A percentile compares a stretch with the other conserved stretches of the same genome.
phyloP scores from a whole-genome alignment of 306 rosid species.

The Castanopsis chinensis region DNA sequence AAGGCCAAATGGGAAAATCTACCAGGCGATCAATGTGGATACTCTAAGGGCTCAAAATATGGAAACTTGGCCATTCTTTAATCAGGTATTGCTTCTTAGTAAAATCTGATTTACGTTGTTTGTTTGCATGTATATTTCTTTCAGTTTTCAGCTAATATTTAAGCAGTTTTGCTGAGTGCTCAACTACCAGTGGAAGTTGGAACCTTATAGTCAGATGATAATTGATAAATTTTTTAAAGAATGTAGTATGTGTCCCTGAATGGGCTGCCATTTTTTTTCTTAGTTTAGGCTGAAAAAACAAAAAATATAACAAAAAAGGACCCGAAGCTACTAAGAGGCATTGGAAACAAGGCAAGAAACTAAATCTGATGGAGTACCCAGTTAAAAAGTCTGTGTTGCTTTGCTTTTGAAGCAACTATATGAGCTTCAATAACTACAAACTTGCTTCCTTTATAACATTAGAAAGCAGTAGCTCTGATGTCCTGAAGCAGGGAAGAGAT shows the following conservation, averaged over 20 bases:
- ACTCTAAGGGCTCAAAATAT: background rate
- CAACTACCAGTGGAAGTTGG: background rate
- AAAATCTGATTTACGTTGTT: background rate
- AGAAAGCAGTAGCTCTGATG: background rate
- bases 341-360: no score
- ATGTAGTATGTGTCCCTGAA: background rate
- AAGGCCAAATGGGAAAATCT: background rate
- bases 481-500: background rate
- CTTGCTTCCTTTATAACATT: background rate
- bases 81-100: background rate
- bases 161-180: background rate
- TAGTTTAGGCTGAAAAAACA: background rate
- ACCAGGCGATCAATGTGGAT: background rate
- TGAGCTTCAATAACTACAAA: background rate
- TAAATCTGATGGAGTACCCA: no score
- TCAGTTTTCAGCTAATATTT: background rate
- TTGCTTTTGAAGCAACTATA: background rate
- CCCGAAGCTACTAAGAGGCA: no score
- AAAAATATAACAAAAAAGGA: background rate
- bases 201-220: no score
- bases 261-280: background rate
- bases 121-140: background rate
- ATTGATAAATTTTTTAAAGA: background rate
- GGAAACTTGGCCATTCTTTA: constrained; percentile 6
- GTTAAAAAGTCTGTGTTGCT: background rate